Evolutionary conservation across 345 rosid species (phyloP), one percentile per base, ranked within the genome.

Genomic region (Clausena lansium): DNA sequence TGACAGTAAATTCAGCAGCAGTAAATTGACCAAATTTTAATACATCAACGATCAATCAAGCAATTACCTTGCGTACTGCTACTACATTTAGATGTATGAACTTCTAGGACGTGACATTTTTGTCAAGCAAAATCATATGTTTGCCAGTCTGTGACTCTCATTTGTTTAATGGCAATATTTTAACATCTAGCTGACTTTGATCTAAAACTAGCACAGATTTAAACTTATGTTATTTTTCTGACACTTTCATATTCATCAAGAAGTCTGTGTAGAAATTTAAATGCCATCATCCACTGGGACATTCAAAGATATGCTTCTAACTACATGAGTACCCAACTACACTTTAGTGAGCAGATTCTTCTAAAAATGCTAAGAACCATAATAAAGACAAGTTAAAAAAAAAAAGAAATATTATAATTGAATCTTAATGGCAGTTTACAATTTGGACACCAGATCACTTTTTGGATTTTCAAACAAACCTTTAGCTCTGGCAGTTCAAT

Each of bases 401-500:
- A 39, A 13, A 32, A 45, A 32, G 35, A n/a, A 19, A 52, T 33
- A 55, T 55, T 52, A 3, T 27, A 62, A 30, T 65, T 41, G 28
- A 47, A 69, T 54, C 65, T 39, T 65, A 41, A 50, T 22, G 45
- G 41, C 39, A 72, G 9, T 36, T 25, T 52, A 71, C 10, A 67
- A 38, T 24, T 38, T 25, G 28, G 17, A 72, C 52, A 50, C 6
- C 59, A 63, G 76, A 73, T 75, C 36, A 35, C 54, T 47, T 9
- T 52, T 41, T 45, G 45, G 32, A 45, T n/a, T 35, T 33, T 8
- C 7, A 57, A 2, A 60, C 79, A 25, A 80, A 92, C 98, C 91
- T 90, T 88, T 62, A 96, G 89, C 88, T 86, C 98, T 7, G 91
- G 83, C 87, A 96, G 85, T 87, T 96, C 99, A 77, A 96, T 94